Conservation (phyloP, 768 basidiomycete species). For the Boletellus ananiceps region DNA sequence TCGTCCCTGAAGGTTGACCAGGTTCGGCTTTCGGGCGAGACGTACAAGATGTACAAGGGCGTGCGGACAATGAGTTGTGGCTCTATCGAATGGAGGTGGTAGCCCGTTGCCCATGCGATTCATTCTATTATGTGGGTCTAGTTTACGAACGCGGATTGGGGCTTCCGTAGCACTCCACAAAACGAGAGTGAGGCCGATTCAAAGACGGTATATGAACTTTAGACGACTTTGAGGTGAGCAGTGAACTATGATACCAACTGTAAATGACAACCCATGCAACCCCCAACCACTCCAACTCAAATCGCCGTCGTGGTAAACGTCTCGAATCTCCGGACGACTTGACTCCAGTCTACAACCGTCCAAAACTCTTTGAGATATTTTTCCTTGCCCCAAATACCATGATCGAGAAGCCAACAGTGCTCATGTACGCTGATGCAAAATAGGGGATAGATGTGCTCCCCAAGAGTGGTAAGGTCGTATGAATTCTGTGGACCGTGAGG, state of each 20-base stretch:
- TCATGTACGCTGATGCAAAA: constrained; percentile 79
- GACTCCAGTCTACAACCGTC: constrained; percentile 75
- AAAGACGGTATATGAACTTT: constrained; percentile 15
- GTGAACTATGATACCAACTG: constrained; percentile 16
- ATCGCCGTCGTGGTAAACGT: constrained; percentile 15
- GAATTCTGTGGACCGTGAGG: constrained; percentile 13
- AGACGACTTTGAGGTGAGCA: constrained; percentile 16
- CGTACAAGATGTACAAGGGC: constrained; percentile 90
- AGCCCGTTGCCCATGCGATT: constrained; percentile 1
- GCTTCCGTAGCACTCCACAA: background rate
- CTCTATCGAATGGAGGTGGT: constrained; percentile 33
- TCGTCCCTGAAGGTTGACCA: constrained; percentile 84
- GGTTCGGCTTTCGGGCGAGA: constrained; percentile 71
- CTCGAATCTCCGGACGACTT: constrained; percentile 38
- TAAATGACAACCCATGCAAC: constrained; percentile 5
- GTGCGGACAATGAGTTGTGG: constrained; percentile 53
- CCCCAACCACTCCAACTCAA: constrained; percentile 6
- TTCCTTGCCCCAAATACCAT: constrained; percentile 90
- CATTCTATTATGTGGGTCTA: background rate
- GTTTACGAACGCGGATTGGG: background rate
- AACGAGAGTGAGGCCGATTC: background rate
- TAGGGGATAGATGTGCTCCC: constrained; percentile 62
- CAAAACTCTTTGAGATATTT: constrained; percentile 81
- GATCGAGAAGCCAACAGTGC: constrained; percentile 86
- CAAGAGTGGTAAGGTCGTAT: constrained; percentile 32